Conservation (phyloP, 495 filamentous ascomycete species). For the Clohesyomyces aquaticus region DNA sequence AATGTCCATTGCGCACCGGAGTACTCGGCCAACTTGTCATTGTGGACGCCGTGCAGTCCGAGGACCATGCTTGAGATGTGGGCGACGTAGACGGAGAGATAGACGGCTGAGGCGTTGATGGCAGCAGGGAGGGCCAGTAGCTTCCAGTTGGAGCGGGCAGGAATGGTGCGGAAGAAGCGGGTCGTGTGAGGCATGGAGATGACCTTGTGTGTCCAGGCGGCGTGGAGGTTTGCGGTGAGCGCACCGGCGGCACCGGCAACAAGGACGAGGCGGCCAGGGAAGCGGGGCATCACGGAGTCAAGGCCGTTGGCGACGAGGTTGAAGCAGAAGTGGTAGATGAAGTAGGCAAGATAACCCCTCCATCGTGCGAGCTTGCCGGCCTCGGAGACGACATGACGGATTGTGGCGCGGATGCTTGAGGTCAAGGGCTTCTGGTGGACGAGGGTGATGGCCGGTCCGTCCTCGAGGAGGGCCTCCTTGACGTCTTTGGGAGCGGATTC, state of each 20-base stretch:
- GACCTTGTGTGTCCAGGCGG: constrained; percentile 65
- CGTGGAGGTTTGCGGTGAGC: constrained; percentile 55
- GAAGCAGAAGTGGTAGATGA: constrained; percentile 48
- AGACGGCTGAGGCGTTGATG: constrained; percentile 50
- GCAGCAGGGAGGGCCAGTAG: constrained; percentile 58
- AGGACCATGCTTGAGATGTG: constrained; percentile 36
- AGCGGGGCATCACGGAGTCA: constrained; percentile 44
- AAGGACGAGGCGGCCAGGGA: constrained; percentile 47
- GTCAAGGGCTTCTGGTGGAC: constrained; percentile 61
- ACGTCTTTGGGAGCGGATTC: constrained; percentile 45
- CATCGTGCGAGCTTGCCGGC: constrained; percentile 62
- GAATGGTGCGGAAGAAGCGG: constrained; percentile 58
- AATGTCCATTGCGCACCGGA: constrained; percentile 31
- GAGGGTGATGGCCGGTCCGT: constrained; percentile 43
- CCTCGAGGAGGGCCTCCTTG: constrained; percentile 43
- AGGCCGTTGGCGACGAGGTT: constrained; percentile 49
- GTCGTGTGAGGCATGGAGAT: constrained; percentile 60
- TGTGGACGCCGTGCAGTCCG: constrained; percentile 22
- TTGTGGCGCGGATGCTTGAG: constrained; percentile 58
- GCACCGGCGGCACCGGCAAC: constrained; percentile 49
- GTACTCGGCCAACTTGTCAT: constrained; percentile 41
- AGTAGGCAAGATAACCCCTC: constrained; percentile 57
- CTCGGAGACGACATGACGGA: constrained; percentile 59
- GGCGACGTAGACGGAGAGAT: constrained; percentile 42
- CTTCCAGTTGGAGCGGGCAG: constrained; percentile 50